Conservation (phyloP, 768 basidiomycete genomes). For the Fomitopsis pulvina region DNA sequence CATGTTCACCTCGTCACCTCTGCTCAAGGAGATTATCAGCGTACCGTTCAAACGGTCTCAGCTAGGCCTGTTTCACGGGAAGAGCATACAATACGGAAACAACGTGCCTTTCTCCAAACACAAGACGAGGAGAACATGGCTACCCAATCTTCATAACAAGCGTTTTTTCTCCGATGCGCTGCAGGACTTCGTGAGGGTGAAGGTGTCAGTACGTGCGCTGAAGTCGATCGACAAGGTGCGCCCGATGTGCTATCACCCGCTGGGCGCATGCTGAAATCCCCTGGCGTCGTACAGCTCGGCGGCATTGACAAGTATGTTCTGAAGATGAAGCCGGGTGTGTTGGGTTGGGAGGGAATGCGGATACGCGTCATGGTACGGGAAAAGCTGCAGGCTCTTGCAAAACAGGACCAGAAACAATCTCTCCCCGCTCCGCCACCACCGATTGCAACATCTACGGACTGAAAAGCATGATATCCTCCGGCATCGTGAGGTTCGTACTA, state of each 20-base stretch:
- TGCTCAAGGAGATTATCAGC: conserved; percentile 32
- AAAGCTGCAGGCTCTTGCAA: conserved; percentile 9
- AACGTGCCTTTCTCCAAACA: conserved; percentile 85
- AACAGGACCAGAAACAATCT: not conserved
- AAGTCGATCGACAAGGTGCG: conserved; percentile 79
- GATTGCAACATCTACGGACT: no score
- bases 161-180: conserved; percentile 63
- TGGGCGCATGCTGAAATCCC: not conserved
- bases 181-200: conserved; percentile 50
- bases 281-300: conserved; percentile 17
- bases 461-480: no score
- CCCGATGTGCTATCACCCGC: not conserved
- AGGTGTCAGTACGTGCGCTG: conserved; percentile 70
- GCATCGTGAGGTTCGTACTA: no score
- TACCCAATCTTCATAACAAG: conserved; percentile 82
- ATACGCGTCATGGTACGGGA: conserved; percentile 31
- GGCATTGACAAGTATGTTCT: conserved; percentile 37
- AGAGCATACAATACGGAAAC: conserved; percentile 75
- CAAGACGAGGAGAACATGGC: conserved; percentile 84
- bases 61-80: conserved; percentile 78
- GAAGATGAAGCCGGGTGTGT: conserved; percentile 29
- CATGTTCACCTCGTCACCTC: conserved; percentile 30
- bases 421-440: no score
- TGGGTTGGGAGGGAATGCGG: conserved; percentile 37
- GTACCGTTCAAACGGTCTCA: conserved; percentile 79